Base-by-base conservation (phyloP, 2,329 filamentous ascomycete genomes). In the Coniochaeta ligniaria region DNA sequence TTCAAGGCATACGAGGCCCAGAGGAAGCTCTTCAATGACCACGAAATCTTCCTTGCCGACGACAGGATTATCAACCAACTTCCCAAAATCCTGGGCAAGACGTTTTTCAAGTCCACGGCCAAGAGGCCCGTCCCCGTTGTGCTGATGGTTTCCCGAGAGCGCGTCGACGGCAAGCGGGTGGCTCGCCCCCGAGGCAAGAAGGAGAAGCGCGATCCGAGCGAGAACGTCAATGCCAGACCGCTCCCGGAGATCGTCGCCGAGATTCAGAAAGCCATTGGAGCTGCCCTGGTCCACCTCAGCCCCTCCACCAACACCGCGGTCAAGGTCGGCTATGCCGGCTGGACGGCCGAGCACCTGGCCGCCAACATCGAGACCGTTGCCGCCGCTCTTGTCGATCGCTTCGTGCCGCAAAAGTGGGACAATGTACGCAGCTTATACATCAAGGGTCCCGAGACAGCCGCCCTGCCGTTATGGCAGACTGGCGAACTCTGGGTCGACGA, bases 21-120 rank as follows among this genome's bases (percentile, higher is more conserved):
- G 75, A 83, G 95, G 65, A 91, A 95, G 74, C 83, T 99, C 38
- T 84, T 89, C 64, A 80, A 86, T 52, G 91, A 96, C 74, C 92
- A 97, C 75, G 95, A 98, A 72, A 79, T 98, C 60, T 98, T 99
- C 78, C 82, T 99, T 61, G 94, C 90, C 59, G 95, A 99, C 73
- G 91, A 96, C 71, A 83, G 95, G 57, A 90, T 99, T 68, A 80
- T 88, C 70, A 87, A 83, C 72, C 78, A 81, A 31, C 82, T 98
- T 62, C 91, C 93, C 60, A 83, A 85, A 65, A 80, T 87, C 2
- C 85, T 99, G 14, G 95, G 94, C 68, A 98, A 96, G 79, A 89
- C 89, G 1, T 98, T 99, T 75, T 98, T 95, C 83, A 89, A 92
- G 78, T 83, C 78, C 60, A 91, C 88, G 3, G 76, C 78, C 64